These are phyloP conservation scores for Viola pubescens DNA, from an alignment of 441 rosid species.

Conservation along the genomic window DNA sequence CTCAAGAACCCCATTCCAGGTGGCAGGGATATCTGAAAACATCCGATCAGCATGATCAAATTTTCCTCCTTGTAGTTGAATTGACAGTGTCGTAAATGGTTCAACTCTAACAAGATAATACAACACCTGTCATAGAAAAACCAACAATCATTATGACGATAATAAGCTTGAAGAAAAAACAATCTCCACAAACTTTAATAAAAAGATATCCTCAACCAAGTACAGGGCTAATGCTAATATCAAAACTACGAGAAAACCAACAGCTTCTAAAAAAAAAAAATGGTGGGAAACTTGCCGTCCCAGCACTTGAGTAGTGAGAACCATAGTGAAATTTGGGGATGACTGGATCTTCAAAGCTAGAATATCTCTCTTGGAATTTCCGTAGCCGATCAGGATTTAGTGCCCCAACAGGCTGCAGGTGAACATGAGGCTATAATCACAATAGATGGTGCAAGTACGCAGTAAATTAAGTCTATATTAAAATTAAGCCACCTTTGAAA, in stretches of 20 bases:
- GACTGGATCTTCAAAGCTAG: conserved; percentile 97
- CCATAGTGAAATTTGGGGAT: conserved; percentile 99
- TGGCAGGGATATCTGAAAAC: conserved; percentile 89
- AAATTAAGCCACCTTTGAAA: conserved; percentile 70
- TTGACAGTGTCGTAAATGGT: conserved; percentile 93
- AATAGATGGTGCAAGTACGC: conserved; percentile 14
- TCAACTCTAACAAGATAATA: conserved; percentile 96
- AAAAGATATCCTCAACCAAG: neutral
- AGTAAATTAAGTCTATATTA: conserved; percentile 23
- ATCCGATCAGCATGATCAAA: conserved; percentile 98
- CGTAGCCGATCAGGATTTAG: conserved; percentile 73
- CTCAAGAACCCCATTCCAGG: conserved; percentile 98
- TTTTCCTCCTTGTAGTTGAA: conserved; percentile 99
- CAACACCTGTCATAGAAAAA: conserved; percentile 59
- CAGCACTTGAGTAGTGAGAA: conserved; percentile 98
- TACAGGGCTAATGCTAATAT: conserved; percentile 6
- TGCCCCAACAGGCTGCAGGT: conserved; percentile 96
- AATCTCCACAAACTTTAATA: conserved; percentile 2
- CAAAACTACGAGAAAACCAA: conserved; percentile 11
- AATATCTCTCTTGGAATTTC: conserved; percentile 96
- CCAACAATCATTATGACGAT: neutral
- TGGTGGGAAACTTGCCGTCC: conserved; percentile 58
- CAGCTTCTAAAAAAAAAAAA: conserved; percentile 13
- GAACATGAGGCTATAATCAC: conserved; percentile 23
- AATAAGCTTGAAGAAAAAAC: neutral